A percentile compares a stretch with the other conserved stretches of the same genome.
These are phyloP conservation scores for Pachysandra terminalis DNA, from an alignment of 164 flowering plant species.

Conservation along the genomic window DNA sequence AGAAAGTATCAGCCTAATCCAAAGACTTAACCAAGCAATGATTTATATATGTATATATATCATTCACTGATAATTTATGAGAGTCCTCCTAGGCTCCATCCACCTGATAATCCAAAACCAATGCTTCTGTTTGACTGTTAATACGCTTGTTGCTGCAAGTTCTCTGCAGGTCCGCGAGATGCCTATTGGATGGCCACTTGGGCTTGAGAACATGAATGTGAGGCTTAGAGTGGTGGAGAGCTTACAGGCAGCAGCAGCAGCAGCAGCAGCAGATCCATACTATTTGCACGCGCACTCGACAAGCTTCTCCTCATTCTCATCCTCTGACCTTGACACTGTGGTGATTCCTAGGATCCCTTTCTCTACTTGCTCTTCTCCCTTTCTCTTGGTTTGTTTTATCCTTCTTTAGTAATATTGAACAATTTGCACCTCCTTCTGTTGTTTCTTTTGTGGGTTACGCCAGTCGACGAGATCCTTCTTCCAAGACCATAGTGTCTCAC, in stretches of 20 bases:
- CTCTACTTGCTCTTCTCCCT: neutral
- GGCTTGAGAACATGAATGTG: conserved; percentile 54
- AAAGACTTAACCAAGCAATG: too few relatives aligned
- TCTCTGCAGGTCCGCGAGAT: conserved; percentile 28
- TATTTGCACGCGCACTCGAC: conserved; percentile 24
- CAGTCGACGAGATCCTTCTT: conserved; percentile 79
- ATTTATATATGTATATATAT: too few relatives aligned
- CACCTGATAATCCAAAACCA: neutral
- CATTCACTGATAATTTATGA: too few relatives aligned
- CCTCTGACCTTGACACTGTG: conserved; percentile 65
- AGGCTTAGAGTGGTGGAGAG: conserved; percentile 37
- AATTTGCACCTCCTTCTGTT: too few relatives aligned
- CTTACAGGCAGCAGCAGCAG: conserved; percentile 15
- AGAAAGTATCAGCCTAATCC: too few relatives aligned
- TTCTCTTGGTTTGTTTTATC: too few relatives aligned
- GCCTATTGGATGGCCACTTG: conserved; percentile 74
- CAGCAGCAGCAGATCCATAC: conserved; percentile 18
- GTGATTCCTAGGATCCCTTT: conserved; percentile 19
- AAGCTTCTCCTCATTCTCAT: conserved; percentile 62
- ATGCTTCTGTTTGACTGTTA: neutral
- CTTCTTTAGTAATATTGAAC: too few relatives aligned
- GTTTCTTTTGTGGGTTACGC: neutral
- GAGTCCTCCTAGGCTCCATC: too few relatives aligned
- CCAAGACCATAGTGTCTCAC: conserved; percentile 55
- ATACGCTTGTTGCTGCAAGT: neutral